A percentile compares a stretch with the other conserved stretches of the same genome.
phyloP scores from a whole-genome alignment of 148 eudicot species.

The Diospyros kaki region DNA sequence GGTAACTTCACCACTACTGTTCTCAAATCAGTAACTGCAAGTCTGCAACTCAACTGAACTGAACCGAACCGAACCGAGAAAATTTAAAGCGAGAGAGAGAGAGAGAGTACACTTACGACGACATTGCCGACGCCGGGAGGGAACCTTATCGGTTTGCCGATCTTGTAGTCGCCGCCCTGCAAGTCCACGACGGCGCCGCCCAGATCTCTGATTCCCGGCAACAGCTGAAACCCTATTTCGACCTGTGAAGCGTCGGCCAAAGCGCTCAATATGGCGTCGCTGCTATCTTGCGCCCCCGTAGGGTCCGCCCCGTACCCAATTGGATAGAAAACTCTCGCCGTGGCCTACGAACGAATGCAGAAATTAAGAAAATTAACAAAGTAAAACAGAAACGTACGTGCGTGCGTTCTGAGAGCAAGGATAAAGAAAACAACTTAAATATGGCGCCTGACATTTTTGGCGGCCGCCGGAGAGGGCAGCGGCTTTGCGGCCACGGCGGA shows the following conservation, averaged over 20 bases:
- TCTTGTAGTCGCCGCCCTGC: constrained; percentile 38
- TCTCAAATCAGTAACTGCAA: too few species aligned
- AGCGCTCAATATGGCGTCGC: constrained; percentile 24
- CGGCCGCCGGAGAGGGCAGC: not conserved
- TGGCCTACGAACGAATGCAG: constrained; percentile 13
- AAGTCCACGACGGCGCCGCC: constrained; percentile 35
- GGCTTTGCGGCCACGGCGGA: not conserved
- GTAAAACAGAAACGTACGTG: not conserved
- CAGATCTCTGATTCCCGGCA: constrained; percentile 33
- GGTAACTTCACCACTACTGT: too few species aligned
- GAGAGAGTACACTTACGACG: constrained; percentile 26
- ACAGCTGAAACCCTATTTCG: constrained; percentile 19
- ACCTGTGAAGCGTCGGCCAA: constrained; percentile 19
- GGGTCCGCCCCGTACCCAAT: constrained; percentile 47
- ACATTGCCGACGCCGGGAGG: constrained; percentile 37
- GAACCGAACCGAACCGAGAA: too few species aligned
- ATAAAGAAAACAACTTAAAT: too few species aligned
- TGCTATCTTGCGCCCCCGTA: constrained; percentile 35
- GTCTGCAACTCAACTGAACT: too few species aligned
- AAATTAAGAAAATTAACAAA: not conserved
- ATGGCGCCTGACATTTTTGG: not conserved
- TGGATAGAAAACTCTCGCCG: constrained; percentile 34
- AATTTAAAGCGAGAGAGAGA: not conserved
- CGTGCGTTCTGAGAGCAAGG: not conserved
- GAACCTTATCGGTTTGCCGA: constrained; percentile 30